Evolutionary conservation across 2,329 filamentous ascomycete genomes (phyloP).

Genomic region (Monascus ruber): DNA sequence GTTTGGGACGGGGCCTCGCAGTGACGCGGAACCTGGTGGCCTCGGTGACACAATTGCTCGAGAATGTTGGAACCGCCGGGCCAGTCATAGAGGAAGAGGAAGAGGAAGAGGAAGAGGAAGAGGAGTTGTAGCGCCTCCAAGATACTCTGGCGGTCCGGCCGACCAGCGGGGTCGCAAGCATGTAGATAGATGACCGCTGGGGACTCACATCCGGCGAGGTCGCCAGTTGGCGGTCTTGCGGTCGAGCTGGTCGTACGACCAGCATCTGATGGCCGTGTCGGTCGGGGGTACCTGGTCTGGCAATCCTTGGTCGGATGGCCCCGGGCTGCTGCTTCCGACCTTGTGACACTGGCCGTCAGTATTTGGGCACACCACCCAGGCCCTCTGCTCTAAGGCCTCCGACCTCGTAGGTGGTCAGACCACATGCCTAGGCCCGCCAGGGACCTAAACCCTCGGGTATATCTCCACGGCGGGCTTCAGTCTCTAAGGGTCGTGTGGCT

Average conservation of each 20-base stretch:
- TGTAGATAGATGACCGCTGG: slow-evolving; percentile 2
- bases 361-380: slow-evolving; percentile 1
- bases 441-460: slow-evolving; percentile 3
- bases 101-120: slow-evolving; percentile 3
- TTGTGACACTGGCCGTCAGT: slow-evolving; percentile 2
- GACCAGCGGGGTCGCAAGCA: slow-evolving; percentile 3
- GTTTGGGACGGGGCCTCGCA: slow-evolving; percentile 6
- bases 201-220: slow-evolving; percentile 7
- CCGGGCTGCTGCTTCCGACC: slow-evolving; percentile 2
- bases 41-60: slow-evolving; percentile 7
- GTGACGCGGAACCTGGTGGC: slow-evolving; percentile 7
- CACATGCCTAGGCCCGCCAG: slow-evolving; percentile 3
- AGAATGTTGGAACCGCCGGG: slow-evolving; percentile 3
- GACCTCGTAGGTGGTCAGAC: slow-evolving; percentile 4
- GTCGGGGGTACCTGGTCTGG: slow-evolving; percentile 4
- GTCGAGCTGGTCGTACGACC: slow-evolving; percentile 5
- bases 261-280: slow-evolving; percentile 4
- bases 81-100: slow-evolving; percentile 3
- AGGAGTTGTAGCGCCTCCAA: slow-evolving; percentile 1
- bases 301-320: slow-evolving; percentile 1
- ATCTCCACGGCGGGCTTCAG: slow-evolving; percentile 3
- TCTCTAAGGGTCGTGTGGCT: neutral
- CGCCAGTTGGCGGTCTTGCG: slow-evolving; percentile 6
- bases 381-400: slow-evolving; percentile 2
- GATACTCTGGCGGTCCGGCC: slow-evolving; percentile 3